Evolutionary conservation across 768 basidiomycete species (phyloP).

Genomic region (Tricholomella constricta): DNA sequence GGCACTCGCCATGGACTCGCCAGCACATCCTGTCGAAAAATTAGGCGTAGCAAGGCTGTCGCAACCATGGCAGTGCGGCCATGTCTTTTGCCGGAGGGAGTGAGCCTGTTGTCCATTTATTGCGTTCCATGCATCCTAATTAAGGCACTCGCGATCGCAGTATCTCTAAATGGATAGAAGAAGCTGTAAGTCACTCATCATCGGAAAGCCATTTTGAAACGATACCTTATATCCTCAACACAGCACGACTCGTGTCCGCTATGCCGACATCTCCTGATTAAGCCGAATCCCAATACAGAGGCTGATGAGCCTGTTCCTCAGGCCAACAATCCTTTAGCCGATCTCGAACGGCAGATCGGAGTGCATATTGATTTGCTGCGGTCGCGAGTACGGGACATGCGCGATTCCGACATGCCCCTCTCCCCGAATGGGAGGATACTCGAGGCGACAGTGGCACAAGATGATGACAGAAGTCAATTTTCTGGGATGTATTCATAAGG

Average conservation of each 20-base stretch:
- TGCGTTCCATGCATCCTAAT: not conserved
- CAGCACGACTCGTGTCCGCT: conserved; percentile 69
- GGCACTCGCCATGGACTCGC: conserved; percentile 75
- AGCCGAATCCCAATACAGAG: conserved; percentile 13
- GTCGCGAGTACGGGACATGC: not conserved
- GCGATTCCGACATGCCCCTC: not conserved
- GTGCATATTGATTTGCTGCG: conserved; percentile 9
- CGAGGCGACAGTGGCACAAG: too few species aligned
- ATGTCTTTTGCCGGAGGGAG: conserved; percentile 85
- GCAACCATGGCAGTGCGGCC: conserved; percentile 55
- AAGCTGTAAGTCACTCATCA: conserved; percentile 45
- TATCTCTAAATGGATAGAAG: conserved; percentile 63
- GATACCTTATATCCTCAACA: not conserved
- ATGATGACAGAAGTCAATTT: conserved; percentile 32
- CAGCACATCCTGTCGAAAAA: conserved; percentile 68
- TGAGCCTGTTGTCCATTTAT: conserved; percentile 29
- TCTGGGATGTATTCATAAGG: conserved; percentile 61
- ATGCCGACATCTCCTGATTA: conserved; percentile 54
- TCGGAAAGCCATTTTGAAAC: conserved; percentile 1
- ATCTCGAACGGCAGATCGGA: conserved; percentile 14
- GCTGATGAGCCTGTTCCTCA: conserved; percentile 9
- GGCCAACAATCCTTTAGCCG: conserved; percentile 1
- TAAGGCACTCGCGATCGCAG: conserved; percentile 38
- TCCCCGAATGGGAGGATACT: conserved; percentile 19
- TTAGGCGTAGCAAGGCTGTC: conserved; percentile 69